Evolutionary conservation across 352 stramenopile species (phyloP).

Genomic region (Thraustochytrium sp.): DNA sequence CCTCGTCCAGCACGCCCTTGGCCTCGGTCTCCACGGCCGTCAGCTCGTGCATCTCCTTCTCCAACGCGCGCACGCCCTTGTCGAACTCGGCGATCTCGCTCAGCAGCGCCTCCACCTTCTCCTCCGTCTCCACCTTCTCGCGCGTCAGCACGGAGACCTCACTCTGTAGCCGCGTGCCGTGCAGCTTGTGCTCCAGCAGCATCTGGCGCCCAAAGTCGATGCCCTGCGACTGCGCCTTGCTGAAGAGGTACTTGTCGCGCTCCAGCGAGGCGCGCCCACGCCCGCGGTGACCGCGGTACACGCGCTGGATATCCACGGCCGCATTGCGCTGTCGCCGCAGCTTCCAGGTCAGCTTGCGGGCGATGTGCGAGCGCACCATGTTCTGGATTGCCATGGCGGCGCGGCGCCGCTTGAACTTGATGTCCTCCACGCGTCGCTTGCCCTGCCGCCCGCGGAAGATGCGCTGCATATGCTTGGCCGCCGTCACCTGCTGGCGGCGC

Average conservation of each 20-base stretch:
- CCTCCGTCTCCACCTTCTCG: constrained; percentile 78
- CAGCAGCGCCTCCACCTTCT: constrained; percentile 73
- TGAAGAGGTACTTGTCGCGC: constrained; percentile 88
- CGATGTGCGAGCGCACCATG: constrained; percentile 63
- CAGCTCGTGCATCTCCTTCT: constrained; percentile 84
- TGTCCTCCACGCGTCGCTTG: constrained; percentile 56
- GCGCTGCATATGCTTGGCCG: constrained; percentile 74
- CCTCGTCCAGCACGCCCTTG: constrained; percentile 70
- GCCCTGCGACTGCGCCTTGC: constrained; percentile 79
- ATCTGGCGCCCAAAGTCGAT: constrained; percentile 91
- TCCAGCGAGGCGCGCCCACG: constrained; percentile 69
- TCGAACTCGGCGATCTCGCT: constrained; percentile 89
- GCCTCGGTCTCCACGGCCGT: constrained; percentile 80
- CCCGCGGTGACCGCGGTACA: constrained; percentile 76
- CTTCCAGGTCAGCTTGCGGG: constrained; percentile 57
- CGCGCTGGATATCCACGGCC: constrained; percentile 69
- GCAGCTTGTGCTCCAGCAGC: constrained; percentile 88
- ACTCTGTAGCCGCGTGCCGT: constrained; percentile 84
- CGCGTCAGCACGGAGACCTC: constrained; percentile 79
- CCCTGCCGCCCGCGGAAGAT: constrained; percentile 72
- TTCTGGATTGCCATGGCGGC: constrained; percentile 71
- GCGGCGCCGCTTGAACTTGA: constrained; percentile 57
- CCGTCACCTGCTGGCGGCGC: constrained; percentile 66
- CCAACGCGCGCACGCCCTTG: constrained; percentile 74
- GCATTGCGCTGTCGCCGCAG: constrained; percentile 60